Evolutionary conservation across 805 yeast genomes (phyloP).

Genomic region (Cyberlindnera galapagoensis): DNA sequence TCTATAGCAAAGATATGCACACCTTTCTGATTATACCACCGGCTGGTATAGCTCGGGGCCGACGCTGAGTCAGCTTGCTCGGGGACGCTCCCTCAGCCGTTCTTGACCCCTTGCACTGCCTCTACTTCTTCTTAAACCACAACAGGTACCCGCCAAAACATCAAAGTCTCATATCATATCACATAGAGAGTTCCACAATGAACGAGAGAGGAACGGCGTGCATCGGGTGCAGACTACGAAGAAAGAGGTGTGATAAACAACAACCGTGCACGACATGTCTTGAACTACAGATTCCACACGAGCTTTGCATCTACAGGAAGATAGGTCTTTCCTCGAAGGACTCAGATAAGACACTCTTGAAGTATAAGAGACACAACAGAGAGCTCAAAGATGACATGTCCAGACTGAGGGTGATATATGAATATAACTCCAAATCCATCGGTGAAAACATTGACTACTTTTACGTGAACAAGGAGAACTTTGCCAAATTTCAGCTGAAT

Average conservation of each 20-base stretch:
- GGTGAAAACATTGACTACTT: constrained; percentile 12
- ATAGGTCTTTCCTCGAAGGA: constrained; percentile 16
- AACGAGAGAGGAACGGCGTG: constrained; percentile 12
- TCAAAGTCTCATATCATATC: not conserved
- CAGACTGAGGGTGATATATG: constrained; percentile 6
- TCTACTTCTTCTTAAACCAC: not conserved
- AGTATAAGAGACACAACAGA: constrained; percentile 11
- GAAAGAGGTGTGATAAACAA: constrained; percentile 12
- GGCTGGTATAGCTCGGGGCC: not conserved
- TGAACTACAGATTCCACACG: constrained; percentile 13
- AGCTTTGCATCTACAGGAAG: constrained; percentile 15
- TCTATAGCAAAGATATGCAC: too few relatives aligned
- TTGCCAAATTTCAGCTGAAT: constrained; percentile 11
- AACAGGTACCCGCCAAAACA: not conserved
- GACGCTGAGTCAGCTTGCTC: not conserved
- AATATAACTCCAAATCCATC: constrained; percentile 10
- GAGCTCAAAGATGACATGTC: constrained; percentile 13
- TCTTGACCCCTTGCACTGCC: too few relatives aligned
- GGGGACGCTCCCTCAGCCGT: constrained; percentile 4
- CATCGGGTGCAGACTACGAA: constrained; percentile 14
- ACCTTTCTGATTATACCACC: too few relatives aligned
- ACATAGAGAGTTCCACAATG: constrained; percentile 1
- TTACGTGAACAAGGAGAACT: constrained; percentile 5
- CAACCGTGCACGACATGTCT: constrained; percentile 11
- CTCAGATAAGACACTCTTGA: constrained; percentile 11